Evolutionary conservation across 2,329 filamentous ascomycete genomes (phyloP), one percentile per base, ranked within the genome.

Genomic region (Colletotrichum sp.): DNA sequence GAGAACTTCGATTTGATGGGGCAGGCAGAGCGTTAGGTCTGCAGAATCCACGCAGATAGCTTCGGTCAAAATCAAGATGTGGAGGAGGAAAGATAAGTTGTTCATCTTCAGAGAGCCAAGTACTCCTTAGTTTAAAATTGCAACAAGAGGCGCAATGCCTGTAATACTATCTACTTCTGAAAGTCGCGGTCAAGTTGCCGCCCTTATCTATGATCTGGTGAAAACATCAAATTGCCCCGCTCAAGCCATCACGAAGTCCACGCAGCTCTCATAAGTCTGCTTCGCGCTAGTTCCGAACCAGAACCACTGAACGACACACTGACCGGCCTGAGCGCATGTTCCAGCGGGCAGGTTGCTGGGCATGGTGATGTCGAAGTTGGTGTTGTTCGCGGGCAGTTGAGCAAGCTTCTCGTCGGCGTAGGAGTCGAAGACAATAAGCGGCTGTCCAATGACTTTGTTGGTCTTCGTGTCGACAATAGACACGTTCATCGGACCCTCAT

Each of bases 391-490:
- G 12, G 83, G 82, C 39, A 87, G 77, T 34, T 79, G 79, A 15
- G 81, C 64, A 73, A 84, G 80, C 16, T 66, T 80, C 80, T 88
- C 86, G 73, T 89, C 84, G 32, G 90, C 91, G 79, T 92, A 93
- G 78, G 84, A 84, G 78, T 87, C 85, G 83, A 90, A 93, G 78
- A 85, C 86, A 76, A 89, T 90, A 78, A 93, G 85, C 16, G 88
- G 87, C 64, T 83, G 75, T 39, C 90, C 90, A 30, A 93, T 86
- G 76, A 91, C 82, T 30, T 81, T 84, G 84, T 92, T 89, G 78
- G 86, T 87, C 49, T 85, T 84, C 13, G 88, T 89, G 79, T 90
- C 86, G 78, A 93, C 87, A 66, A 93, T 87, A 22, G 89, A 91
- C 52, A 93, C 89, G 82, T 93, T 93, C 81, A 84, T 84, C 16